Conservation (phyloP, 2,329 filamentous ascomycete species). For the Penicillium sp. region DNA sequence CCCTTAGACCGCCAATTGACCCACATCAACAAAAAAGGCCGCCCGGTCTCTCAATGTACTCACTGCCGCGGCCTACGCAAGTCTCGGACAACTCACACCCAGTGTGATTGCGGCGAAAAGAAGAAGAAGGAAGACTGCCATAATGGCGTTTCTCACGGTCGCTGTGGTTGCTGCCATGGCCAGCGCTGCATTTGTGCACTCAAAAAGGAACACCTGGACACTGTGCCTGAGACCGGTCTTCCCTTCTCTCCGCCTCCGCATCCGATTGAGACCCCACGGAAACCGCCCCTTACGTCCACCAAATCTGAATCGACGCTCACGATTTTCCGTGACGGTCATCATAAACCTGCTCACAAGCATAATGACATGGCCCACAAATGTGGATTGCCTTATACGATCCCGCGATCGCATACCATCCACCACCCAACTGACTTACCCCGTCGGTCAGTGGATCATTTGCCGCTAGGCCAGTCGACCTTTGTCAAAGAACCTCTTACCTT, state of each 20-base stretch:
- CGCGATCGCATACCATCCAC: slow-evolving; percentile 52
- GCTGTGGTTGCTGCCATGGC: slow-evolving; percentile 55
- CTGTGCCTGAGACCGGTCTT: slow-evolving; percentile 48
- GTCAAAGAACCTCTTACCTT: slow-evolving; percentile 29
- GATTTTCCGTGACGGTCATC: slow-evolving; percentile 62
- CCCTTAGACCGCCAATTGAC: slow-evolving; percentile 77
- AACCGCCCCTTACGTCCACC: slow-evolving; percentile 56
- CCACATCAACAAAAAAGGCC: slow-evolving; percentile 96
- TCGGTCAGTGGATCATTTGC: slow-evolving; percentile 53
- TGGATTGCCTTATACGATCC: slow-evolving; percentile 62
- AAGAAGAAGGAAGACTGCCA: slow-evolving; percentile 55
- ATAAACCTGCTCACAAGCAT: slow-evolving; percentile 63
- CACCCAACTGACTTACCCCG: slow-evolving; percentile 46
- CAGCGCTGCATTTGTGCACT: slow-evolving; percentile 59
- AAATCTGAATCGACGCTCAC: slow-evolving; percentile 60
- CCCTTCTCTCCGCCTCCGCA: slow-evolving; percentile 37
- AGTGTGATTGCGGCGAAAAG: slow-evolving; percentile 97
- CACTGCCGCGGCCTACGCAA: slow-evolving; percentile 97
- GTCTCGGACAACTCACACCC: slow-evolving; percentile 88
- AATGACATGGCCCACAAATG: slow-evolving; percentile 63
- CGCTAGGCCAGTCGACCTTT: slow-evolving; percentile 35
- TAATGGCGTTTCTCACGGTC: slow-evolving; percentile 36
- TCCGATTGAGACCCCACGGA: slow-evolving; percentile 48
- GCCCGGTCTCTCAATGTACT: slow-evolving; percentile 94
- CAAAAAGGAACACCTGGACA: slow-evolving; percentile 56